A percentile compares a stretch with the other conserved stretches of the same genome.
Evolutionary conservation across 2,329 filamentous ascomycete genomes (phyloP).

Genomic region (Elsinoe batatas): DNA sequence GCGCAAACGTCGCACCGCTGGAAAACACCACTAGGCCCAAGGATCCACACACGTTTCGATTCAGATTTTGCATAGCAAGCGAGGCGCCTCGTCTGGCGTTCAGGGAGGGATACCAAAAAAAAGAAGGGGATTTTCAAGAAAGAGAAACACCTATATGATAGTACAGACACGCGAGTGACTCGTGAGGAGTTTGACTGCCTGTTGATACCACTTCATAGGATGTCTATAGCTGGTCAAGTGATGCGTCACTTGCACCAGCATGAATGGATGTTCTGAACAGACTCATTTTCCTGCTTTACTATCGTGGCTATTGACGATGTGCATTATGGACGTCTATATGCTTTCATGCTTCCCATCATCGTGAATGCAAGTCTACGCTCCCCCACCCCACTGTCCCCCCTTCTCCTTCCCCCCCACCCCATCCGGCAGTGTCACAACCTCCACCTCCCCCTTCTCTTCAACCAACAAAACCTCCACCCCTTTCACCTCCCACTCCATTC

Average conservation of each 20-base stretch:
- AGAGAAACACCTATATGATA: neutral
- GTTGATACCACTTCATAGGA: neutral
- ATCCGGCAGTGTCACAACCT: slow-evolving; percentile 8
- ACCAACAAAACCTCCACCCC: slow-evolving; percentile 41
- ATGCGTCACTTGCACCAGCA: neutral
- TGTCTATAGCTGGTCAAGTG: neutral
- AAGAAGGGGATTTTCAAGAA: neutral
- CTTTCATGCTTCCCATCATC: neutral
- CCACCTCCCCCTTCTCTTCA: slow-evolving; percentile 20
- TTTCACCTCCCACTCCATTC: slow-evolving; percentile 53
- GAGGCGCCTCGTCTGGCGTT: slow-evolving; percentile 1
- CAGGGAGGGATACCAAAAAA: slow-evolving; percentile 2
- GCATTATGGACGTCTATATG: no score
- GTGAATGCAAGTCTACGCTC: neutral
- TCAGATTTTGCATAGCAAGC: slow-evolving; percentile 8
- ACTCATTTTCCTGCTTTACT: neutral
- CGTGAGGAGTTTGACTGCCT: neutral
- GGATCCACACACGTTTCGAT: neutral
- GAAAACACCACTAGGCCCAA: no score
- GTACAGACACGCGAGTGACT: neutral
- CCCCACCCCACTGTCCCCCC: neutral
- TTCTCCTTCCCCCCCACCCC: slow-evolving; percentile 11
- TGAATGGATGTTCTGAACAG: neutral
- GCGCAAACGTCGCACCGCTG: no score
- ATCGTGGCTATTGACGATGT: neutral